Evolutionary conservation across 257 asterid genomes (phyloP), one percentile per base, ranked within the genome.

Genomic region (Penstemon barbatus): DNA sequence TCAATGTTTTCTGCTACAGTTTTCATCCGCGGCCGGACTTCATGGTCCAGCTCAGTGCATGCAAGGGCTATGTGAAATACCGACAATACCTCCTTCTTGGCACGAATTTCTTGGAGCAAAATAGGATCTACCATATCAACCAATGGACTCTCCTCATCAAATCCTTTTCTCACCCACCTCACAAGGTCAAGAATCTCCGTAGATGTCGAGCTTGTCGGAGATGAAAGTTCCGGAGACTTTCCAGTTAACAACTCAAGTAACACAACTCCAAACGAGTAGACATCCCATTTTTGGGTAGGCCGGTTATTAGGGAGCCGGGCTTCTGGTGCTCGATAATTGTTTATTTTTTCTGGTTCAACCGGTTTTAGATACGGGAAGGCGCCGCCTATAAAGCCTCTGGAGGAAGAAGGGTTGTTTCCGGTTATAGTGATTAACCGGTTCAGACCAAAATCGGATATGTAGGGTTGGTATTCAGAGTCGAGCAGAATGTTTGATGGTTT

Each of bases 251-350:
- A 15, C 75, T 93, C 98, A 2, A 93, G 91, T 51, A 93, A 53
- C 19, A 93, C 86, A 11, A 93, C 96, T 18, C 98, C 98, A 38
- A 90, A 90, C 0, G 98, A 93, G 78, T 88, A 90, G 43, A 88
- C 89, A 37, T 93, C 98, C 98, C 98, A 93, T 77, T 93, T 93
- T 68, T 93, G 98, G 46, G 96, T 88, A 3, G 98, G 96, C 18
- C 94, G 76, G 49, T 66, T 78, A 12, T 85, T 82, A 0, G 87
- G 68, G 49, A 79, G 55, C 55, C 94, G 87, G 13, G 96, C 94
- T 65, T 93, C 98, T 0, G 98, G 98, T n/a, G 97, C 88, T 15
- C 83, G 79, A 64, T 93, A 90, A 74, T 77, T 80, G 84, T 90
- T 87, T 1, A 73, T 72, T 33, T 86, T 78, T 4, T 88, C 95